Base-by-base conservation (phyloP, 345 rosid genomes). In the Luvunga scandens region DNA sequence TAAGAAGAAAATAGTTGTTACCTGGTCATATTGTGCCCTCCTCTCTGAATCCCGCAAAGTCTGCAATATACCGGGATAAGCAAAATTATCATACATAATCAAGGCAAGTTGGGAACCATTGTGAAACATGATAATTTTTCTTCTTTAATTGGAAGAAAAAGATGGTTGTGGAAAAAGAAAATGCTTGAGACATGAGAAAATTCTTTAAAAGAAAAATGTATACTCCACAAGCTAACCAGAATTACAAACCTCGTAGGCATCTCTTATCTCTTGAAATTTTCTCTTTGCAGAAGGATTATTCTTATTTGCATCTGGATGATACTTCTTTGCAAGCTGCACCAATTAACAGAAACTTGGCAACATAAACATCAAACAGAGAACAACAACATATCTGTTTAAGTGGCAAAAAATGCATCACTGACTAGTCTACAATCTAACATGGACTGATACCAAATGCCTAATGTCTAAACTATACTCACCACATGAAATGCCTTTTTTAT, bases 281-380 rank as follows among this genome's bases (percentile, higher is more conserved):
- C 81, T 90, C 83, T 93, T 92, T 12, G 97, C 93, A 78, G 97
- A 89, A 78, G 96, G 93, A 76, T 90, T 95, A 74, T 89, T 90
- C 86, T 84, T 90, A 86, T 91, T 95, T 73, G 96, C 86, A 85
- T 95, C 98, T 33, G 99, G 99, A 85, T 95, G 99, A 83, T 86
- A 92, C 77, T 92, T 93, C 81, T 93, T 95, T 0, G 99, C 99
- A 66, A 95, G 97, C 98, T 95, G 88, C 88, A 91, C 10, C 28
- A 57, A 66, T 81, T 36, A 2, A 72, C 25, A 12, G 57, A 77
- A 79, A 76, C 33, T 30, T 14, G 48, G 34, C 19, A 57, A 39
- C 61, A 38, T 42, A 56, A 19, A 66, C 24, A 65, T 30, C 38
- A 39, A 79, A 48, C 30, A 81, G 34, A 66, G 14, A 73, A 68